These are phyloP conservation scores for Penicillium sp. DNA, from an alignment of 2,329 filamentous ascomycete genomes.

Conservation along the genomic window DNA sequence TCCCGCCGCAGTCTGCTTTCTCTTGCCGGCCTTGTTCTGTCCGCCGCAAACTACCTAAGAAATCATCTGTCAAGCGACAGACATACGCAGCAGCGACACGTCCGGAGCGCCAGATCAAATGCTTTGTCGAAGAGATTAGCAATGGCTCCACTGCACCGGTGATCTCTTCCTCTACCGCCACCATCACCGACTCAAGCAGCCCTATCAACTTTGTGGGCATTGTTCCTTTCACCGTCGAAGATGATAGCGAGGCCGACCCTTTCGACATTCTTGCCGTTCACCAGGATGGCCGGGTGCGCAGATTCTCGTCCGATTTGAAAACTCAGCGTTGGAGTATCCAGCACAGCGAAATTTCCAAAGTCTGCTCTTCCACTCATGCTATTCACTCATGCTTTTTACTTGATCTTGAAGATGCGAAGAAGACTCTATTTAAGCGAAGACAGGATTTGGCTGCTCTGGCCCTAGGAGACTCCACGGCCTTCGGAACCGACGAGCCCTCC, in stretches of 20 bases:
- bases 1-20: slow-evolving; percentile 57
- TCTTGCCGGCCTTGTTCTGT: slow-evolving; percentile 56
- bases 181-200: slow-evolving; percentile 36
- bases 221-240: slow-evolving; percentile 27
- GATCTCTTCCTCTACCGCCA: slow-evolving; percentile 40
- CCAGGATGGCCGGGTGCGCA: slow-evolving; percentile 41
- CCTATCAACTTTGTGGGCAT: slow-evolving; percentile 39
- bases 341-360: slow-evolving; percentile 32
- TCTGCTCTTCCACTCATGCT: slow-evolving; percentile 22
- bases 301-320: slow-evolving; percentile 39
- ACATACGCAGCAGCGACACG: slow-evolving; percentile 53
- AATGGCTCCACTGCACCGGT: slow-evolving; percentile 30
- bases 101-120: slow-evolving; percentile 50
- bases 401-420: slow-evolving; percentile 41
- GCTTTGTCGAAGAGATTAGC: slow-evolving; percentile 50
- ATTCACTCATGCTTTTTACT: slow-evolving; percentile 38
- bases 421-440: slow-evolving; percentile 37
- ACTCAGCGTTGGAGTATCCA: slow-evolving; percentile 39
- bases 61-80: slow-evolving; percentile 46
- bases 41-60: slow-evolving; percentile 47
- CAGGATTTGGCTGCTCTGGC: slow-evolving; percentile 39
- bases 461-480: slow-evolving; percentile 28
- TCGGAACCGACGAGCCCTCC: slow-evolving; percentile 30
- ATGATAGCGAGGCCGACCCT: slow-evolving; percentile 26
- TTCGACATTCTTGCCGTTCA: slow-evolving; percentile 44